These are phyloP conservation scores for Acer saccharum DNA, from an alignment of 345 rosid genomes.

Conservation along the genomic window DNA sequence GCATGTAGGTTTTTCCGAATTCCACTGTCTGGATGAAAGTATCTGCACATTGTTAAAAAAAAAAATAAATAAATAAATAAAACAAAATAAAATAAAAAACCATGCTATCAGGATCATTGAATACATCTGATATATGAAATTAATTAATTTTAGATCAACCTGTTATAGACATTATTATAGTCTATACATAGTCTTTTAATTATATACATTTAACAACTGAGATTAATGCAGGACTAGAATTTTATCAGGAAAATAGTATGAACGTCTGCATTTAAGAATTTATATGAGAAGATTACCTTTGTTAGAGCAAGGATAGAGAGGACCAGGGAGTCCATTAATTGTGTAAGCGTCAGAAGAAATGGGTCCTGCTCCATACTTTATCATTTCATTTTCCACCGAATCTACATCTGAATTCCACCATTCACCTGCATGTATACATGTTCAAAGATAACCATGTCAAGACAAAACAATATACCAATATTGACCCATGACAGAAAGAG, in stretches of 20 bases:
- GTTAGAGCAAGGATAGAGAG: constrained; percentile 61
- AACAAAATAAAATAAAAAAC: no score
- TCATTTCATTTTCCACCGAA: constrained; percentile 49
- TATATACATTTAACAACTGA: no score
- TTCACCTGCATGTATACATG: constrained; percentile 42
- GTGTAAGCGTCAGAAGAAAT: constrained; percentile 58
- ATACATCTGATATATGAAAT: no score
- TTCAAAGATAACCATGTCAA: not conserved
- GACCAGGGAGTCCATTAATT: constrained; percentile 71
- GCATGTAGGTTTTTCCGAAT: constrained; percentile 57
- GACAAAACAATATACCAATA: not conserved
- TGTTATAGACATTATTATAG: no score
- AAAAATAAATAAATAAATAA: no score
- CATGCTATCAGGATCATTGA: not conserved
- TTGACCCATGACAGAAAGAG: not conserved
- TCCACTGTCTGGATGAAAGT: constrained; percentile 50
- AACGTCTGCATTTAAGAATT: no score
- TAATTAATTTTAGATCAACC: no score
- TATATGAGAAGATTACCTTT: constrained; percentile 37
- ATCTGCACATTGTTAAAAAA: constrained; percentile 29
- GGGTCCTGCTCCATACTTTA: constrained; percentile 47
- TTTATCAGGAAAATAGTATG: not conserved
- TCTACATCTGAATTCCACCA: constrained; percentile 69
- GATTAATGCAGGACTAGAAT: no score
- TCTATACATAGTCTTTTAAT: not conserved